Conservation (phyloP, 164 flowering plant species). For the Piper betle region DNA sequence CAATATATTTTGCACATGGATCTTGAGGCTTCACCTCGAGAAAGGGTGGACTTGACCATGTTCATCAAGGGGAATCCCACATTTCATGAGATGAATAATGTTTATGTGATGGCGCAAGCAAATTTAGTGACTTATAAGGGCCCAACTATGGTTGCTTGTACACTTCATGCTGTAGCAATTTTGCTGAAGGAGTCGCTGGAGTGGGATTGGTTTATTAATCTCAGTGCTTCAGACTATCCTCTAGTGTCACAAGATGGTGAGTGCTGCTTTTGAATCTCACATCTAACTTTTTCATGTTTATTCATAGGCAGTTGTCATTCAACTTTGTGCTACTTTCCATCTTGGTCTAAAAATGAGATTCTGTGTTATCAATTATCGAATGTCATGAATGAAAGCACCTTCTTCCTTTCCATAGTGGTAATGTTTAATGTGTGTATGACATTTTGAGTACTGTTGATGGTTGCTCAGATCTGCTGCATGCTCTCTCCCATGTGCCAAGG, state of each 20-base stretch:
- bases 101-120: slow-evolving; percentile 77
- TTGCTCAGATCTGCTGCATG: slow-evolving; percentile 79
- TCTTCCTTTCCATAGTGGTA: not conserved
- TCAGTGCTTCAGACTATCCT: slow-evolving; percentile 98
- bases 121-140: slow-evolving; percentile 97
- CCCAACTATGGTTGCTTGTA: slow-evolving; percentile 94
- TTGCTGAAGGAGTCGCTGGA: slow-evolving; percentile 62
- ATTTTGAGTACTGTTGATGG: not conserved
- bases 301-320: not conserved
- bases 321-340: too few relatives aligned
- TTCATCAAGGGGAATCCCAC: slow-evolving; percentile 58
- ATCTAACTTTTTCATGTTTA: not conserved
- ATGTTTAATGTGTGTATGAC: not conserved
- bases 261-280: slow-evolving; percentile 9
- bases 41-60: slow-evolving; percentile 56
- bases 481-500: slow-evolving; percentile 64
- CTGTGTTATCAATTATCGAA: too few relatives aligned
- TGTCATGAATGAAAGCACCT: not conserved
- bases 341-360: too few relatives aligned
- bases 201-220: slow-evolving; percentile 98
- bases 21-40: slow-evolving; percentile 92
- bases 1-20: slow-evolving; percentile 90
- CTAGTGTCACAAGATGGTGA: slow-evolving; percentile 95
- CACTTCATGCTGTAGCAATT: slow-evolving; percentile 87
- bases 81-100: slow-evolving; percentile 72